These are phyloP conservation scores for Fusarium sp. DNA, from an alignment of 2,329 filamentous ascomycete species.

Conservation along the genomic window DNA sequence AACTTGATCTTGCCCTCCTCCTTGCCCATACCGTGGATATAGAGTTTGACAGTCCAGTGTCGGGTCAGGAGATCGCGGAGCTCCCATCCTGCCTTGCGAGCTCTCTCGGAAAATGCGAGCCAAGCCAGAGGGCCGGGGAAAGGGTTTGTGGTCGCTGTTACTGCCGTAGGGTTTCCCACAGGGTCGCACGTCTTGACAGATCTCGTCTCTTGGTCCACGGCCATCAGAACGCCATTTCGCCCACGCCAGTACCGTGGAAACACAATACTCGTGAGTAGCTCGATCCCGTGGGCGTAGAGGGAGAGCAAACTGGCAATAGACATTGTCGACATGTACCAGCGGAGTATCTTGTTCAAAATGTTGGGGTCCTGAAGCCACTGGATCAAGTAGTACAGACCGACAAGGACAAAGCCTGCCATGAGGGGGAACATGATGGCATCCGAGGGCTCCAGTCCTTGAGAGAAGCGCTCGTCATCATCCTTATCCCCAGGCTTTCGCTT, in stretches of 20 bases:
- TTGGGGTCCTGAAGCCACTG: constrained; percentile 87
- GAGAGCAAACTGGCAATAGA: constrained; percentile 82
- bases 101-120: constrained; percentile 46
- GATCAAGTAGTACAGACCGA: constrained; percentile 86
- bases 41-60: constrained; percentile 63
- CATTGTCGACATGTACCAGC: constrained; percentile 84
- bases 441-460: constrained; percentile 68
- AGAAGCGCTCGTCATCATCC: constrained; percentile 62
- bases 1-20: constrained; percentile 66
- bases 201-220: constrained; percentile 56
- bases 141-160: constrained; percentile 39
- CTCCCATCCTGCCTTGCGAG: constrained; percentile 57
- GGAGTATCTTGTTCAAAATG: constrained; percentile 84
- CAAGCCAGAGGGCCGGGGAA: constrained; percentile 50
- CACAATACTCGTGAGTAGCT: constrained; percentile 72
- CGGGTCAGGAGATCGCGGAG: constrained; percentile 62
- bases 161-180: constrained; percentile 46
- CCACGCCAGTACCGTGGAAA: constrained; percentile 79
- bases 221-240: constrained; percentile 56
- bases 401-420: constrained; percentile 77
- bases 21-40: constrained; percentile 63
- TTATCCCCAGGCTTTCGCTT: constrained; percentile 57
- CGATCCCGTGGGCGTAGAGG: constrained; percentile 78
- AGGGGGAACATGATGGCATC: constrained; percentile 90
- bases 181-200: constrained; percentile 54